phyloP scores from a whole-genome alignment of 1,284 basidiomycete species.

The Rhodotorula glutinis region DNA sequence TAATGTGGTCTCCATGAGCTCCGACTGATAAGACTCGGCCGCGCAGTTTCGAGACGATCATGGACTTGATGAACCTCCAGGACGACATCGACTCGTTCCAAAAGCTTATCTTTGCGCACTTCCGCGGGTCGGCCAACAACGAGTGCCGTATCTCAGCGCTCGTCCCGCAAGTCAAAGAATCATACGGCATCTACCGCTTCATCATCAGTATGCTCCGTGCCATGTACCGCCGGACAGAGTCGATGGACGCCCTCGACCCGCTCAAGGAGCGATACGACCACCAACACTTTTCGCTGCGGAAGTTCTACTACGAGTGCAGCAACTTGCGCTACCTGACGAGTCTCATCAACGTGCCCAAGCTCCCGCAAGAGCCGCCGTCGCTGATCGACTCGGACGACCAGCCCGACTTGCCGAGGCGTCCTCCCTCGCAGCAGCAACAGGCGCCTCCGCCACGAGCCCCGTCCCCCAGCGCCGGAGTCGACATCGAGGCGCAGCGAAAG shows the following conservation, averaged over 20 bases:
- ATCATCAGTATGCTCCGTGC: slow-evolving; percentile 95
- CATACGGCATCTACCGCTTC: slow-evolving; percentile 95
- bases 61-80: slow-evolving; percentile 90
- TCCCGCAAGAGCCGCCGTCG: slow-evolving; percentile 91
- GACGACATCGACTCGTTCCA: slow-evolving; percentile 97
- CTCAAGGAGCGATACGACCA: slow-evolving; percentile 76
- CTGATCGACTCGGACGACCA: slow-evolving; percentile 75
- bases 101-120: slow-evolving; percentile 89
- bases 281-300: slow-evolving; percentile 84
- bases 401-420: slow-evolving; percentile 83
- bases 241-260: slow-evolving; percentile 78
- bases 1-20: no score
- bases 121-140: slow-evolving; percentile 83
- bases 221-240: slow-evolving; percentile 87
- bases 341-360: slow-evolving; percentile 91
- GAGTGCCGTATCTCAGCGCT: slow-evolving; percentile 91
- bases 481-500: slow-evolving; percentile 87
- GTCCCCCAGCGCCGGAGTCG: slow-evolving; percentile 52
- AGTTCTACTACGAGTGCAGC: slow-evolving; percentile 97
- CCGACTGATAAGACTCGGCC: neutral
- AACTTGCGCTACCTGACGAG: slow-evolving; percentile 94
- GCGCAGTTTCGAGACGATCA: slow-evolving; percentile 85
- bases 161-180: slow-evolving; percentile 92
- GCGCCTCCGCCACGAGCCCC: slow-evolving; percentile 22
- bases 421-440: slow-evolving; percentile 46